Evolutionary conservation across 176 grass and related monocot species (phyloP).

Genomic region (Avena insularis): DNA sequence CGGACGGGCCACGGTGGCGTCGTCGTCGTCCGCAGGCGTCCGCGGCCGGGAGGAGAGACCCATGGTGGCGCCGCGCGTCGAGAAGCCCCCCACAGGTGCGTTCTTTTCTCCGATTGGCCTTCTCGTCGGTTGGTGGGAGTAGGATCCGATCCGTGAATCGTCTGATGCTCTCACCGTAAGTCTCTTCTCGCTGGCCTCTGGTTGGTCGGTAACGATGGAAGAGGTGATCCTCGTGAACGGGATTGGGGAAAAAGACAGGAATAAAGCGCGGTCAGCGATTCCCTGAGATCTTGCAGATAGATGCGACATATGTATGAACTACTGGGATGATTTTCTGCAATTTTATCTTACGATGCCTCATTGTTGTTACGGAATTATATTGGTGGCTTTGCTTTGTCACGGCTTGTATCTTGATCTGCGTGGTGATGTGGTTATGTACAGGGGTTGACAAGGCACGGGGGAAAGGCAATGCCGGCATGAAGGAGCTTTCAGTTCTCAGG

Average conservation of each 20-base stretch:
- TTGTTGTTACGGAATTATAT: constrained; percentile 30
- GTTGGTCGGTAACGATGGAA: not conserved
- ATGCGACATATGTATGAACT: not conserved
- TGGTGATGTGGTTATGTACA: constrained; percentile 39
- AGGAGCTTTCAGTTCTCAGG: constrained; percentile 53
- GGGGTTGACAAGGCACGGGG: constrained; percentile 40
- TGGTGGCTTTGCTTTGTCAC: constrained; percentile 10
- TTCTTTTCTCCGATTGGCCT: not conserved
- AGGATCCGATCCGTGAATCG: constrained; percentile 49
- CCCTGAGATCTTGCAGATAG: constrained; percentile 26
- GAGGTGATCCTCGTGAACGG: constrained; percentile 30
- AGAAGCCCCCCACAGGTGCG: constrained; percentile 53
- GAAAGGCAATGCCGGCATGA: constrained; percentile 44
- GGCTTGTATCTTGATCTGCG: not conserved
- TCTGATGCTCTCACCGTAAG: not conserved
- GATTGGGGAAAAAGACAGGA: constrained; percentile 33
- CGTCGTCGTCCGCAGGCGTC: constrained; percentile 44
- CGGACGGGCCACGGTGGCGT: not conserved
- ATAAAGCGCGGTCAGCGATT: not conserved
- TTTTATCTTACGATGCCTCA: not conserved
- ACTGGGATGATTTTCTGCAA: not conserved
- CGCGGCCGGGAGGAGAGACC: constrained; percentile 42
- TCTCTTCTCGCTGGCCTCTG: constrained; percentile 30
- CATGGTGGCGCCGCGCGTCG: constrained; percentile 42
- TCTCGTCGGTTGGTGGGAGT: constrained; percentile 35